A percentile compares a stretch with the other conserved stretches of the same genome.
Conservation (phyloP, 106 monocot species). For the Allium cepa region DNA sequence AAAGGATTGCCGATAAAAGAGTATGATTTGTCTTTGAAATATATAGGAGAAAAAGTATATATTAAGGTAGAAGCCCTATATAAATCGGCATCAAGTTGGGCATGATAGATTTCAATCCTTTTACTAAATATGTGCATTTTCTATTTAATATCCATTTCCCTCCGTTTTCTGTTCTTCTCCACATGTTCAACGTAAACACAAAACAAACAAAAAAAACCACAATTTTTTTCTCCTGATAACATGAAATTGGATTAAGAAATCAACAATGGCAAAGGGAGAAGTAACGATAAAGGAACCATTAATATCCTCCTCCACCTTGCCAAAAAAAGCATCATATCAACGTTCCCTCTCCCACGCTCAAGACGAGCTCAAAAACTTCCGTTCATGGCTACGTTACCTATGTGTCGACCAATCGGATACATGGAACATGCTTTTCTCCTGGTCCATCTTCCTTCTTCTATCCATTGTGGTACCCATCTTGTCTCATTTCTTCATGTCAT, state of each 20-base stretch:
- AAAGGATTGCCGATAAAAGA: too few species aligned
- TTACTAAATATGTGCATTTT: background rate
- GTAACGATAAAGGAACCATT: background rate
- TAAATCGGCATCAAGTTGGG: too few species aligned
- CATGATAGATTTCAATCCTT: background rate
- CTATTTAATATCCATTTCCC: background rate
- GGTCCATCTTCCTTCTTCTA: slow-evolving; percentile 50
- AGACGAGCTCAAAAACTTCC: slow-evolving; percentile 68
- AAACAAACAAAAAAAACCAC: too few species aligned
- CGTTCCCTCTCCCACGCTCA: slow-evolving; percentile 25
- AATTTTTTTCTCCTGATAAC: too few species aligned
- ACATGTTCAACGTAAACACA: background rate
- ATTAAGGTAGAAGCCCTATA: too few species aligned
- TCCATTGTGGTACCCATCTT: slow-evolving; percentile 37
- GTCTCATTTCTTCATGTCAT: slow-evolving; percentile 60
- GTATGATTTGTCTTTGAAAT: too few species aligned
- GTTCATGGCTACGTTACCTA: slow-evolving; percentile 59
- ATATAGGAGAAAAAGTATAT: too few species aligned
- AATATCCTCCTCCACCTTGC: background rate
- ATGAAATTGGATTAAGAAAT: background rate
- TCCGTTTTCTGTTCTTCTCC: background rate
- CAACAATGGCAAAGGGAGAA: background rate
- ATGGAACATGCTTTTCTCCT: slow-evolving; percentile 25
- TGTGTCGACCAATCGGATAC: slow-evolving; percentile 44
- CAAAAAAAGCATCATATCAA: background rate